Conservation (phyloP, 1,139 yeast species). For the Pichia sp. region DNA sequence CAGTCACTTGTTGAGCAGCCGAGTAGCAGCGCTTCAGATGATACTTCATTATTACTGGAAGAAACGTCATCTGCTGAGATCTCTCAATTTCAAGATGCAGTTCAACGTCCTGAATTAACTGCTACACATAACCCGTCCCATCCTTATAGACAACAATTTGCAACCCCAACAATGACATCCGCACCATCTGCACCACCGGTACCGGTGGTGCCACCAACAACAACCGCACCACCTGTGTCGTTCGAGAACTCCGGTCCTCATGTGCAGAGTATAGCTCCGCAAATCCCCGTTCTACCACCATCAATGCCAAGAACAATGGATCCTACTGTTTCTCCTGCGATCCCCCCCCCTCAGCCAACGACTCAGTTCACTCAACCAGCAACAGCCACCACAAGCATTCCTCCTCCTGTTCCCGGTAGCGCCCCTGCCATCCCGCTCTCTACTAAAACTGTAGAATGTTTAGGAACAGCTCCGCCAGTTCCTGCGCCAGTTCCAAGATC, state of each 20-base stretch:
- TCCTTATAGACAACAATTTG: constrained; percentile 2
- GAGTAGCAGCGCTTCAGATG: no score
- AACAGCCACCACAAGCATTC: neutral
- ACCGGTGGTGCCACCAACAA: neutral
- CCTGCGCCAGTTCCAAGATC: constrained; percentile 9
- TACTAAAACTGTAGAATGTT: neutral
- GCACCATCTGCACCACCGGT: neutral
- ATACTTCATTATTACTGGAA: no score
- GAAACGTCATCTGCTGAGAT: constrained; percentile 7
- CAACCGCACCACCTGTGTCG: neutral
- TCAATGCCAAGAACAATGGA: neutral
- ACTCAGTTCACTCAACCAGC: no score
- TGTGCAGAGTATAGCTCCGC: no score
- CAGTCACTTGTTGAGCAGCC: no score
- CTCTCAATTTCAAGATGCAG: constrained; percentile 1
- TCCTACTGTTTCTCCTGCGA: no score
- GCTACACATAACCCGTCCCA: neutral
- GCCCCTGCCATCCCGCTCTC: neutral
- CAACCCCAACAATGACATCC: neutral
- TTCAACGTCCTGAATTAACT: neutral
- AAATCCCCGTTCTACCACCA: no score
- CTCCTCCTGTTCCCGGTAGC: neutral
- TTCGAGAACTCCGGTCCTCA: constrained; percentile 3
- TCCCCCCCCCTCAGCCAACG: no score
- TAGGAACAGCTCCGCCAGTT: neutral